A percentile compares a stretch with the other conserved stretches of the same genome.
These are phyloP conservation scores for Sarocladium brachiariae DNA, from an alignment of 2,329 filamentous ascomycete species.

Conservation along the genomic window DNA sequence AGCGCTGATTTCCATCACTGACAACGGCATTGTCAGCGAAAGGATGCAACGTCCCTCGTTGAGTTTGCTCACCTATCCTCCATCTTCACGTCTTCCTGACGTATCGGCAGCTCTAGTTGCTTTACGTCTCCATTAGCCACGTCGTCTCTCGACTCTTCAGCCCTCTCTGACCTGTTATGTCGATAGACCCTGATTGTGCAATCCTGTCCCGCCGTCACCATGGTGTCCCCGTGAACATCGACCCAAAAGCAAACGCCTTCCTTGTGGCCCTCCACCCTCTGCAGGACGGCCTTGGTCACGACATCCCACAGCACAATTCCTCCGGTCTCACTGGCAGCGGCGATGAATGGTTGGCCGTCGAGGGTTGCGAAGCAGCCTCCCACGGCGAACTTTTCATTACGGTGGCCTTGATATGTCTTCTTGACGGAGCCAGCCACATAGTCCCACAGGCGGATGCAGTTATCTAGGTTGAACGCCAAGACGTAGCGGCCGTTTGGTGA, in stretches of 20 bases:
- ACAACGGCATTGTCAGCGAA: background rate
- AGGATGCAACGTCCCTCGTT: too few relatives aligned
- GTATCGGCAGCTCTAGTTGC: slow-evolving; percentile 44
- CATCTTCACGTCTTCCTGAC: slow-evolving; percentile 33
- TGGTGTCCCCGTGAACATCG: slow-evolving; percentile 48
- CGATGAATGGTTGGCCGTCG: slow-evolving; percentile 53
- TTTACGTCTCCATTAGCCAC: slow-evolving; percentile 38
- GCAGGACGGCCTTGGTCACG: slow-evolving; percentile 72
- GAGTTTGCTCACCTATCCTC: slow-evolving; percentile 21
- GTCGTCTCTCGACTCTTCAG: slow-evolving; percentile 14
- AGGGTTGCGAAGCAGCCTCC: slow-evolving; percentile 70
- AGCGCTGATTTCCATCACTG: background rate
- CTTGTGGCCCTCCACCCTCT: slow-evolving; percentile 48
- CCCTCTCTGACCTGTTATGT: slow-evolving; percentile 16
- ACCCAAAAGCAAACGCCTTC: slow-evolving; percentile 58
- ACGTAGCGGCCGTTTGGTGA: slow-evolving; percentile 91
- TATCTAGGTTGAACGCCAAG: slow-evolving; percentile 85
- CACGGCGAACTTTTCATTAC: slow-evolving; percentile 79
- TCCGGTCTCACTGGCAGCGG: slow-evolving; percentile 82
- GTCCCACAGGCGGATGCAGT: slow-evolving; percentile 86
- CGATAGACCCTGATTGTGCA: slow-evolving; percentile 44
- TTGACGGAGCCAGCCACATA: slow-evolving; percentile 86
- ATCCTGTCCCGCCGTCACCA: slow-evolving; percentile 53
- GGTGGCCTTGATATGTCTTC: slow-evolving; percentile 95
- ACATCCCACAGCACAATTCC: slow-evolving; percentile 87